These are phyloP conservation scores for Xylaria intraflava DNA, from an alignment of 495 filamentous ascomycete genomes.

Conservation along the genomic window DNA sequence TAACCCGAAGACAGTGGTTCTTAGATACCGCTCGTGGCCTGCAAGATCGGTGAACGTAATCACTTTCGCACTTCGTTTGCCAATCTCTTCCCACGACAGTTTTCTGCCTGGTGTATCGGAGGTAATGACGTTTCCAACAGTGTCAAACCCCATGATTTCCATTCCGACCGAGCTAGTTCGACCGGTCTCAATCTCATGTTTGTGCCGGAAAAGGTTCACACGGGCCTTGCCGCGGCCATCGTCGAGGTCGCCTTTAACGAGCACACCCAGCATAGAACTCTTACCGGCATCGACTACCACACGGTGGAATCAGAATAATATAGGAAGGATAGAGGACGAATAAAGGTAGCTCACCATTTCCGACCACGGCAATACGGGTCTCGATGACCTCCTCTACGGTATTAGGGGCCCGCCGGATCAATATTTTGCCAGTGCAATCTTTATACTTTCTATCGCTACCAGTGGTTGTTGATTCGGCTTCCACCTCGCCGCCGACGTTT, in stretches of 20 bases:
- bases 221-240: slow-evolving; percentile 92
- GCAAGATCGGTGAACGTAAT: slow-evolving; percentile 95
- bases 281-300: slow-evolving; percentile 83
- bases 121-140: slow-evolving; percentile 73
- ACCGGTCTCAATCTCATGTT: slow-evolving; percentile 94
- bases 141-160: slow-evolving; percentile 99
- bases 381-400: slow-evolving; percentile 85
- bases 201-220: slow-evolving; percentile 95
- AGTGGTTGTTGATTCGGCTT: slow-evolving; percentile 46
- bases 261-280: slow-evolving; percentile 90
- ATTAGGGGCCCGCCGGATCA: slow-evolving; percentile 68
- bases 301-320: neutral
- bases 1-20: slow-evolving; percentile 94
- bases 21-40: slow-evolving; percentile 90
- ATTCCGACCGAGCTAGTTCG: slow-evolving; percentile 93
- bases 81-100: slow-evolving; percentile 96
- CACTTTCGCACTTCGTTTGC: slow-evolving; percentile 88
- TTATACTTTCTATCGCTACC: slow-evolving; percentile 45
- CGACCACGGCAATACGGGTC: slow-evolving; percentile 94
- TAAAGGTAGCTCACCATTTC: slow-evolving; percentile 56
- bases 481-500: slow-evolving; percentile 75
- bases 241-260: slow-evolving; percentile 92
- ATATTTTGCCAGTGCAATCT: slow-evolving; percentile 69
- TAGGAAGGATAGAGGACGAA: neutral
- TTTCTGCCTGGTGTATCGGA: slow-evolving; percentile 72